phyloP scores from a whole-genome alignment of 2,329 filamentous ascomycete species.

The Exophiala oligosperma region DNA sequence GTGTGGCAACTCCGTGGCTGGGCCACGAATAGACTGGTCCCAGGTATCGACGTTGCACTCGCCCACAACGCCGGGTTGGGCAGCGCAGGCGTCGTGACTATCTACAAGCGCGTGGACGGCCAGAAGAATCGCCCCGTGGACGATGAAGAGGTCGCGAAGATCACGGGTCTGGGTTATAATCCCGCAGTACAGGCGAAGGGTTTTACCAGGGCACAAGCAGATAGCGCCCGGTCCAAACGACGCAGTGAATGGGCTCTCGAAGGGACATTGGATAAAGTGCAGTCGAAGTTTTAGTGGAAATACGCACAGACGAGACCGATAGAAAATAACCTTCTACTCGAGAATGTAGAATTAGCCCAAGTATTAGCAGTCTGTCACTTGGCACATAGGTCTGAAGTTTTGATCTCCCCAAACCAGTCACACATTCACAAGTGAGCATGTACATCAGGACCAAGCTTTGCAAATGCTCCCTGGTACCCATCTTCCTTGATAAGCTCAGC shows the following conservation, averaged over 20 bases:
- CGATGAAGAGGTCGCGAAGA: slow-evolving; percentile 63
- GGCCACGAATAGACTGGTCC: slow-evolving; percentile 82
- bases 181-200: slow-evolving; percentile 87
- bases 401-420: too few relatives aligned
- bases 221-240: slow-evolving; percentile 65
- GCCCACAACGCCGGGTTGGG: slow-evolving; percentile 94
- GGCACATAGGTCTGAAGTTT: too few relatives aligned
- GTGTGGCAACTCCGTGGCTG: slow-evolving; percentile 95
- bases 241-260: slow-evolving; percentile 74
- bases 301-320: not conserved
- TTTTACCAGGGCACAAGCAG: slow-evolving; percentile 75
- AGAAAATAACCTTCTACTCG: not conserved
- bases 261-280: slow-evolving; percentile 71
- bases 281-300: slow-evolving; percentile 59
- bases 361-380: too few relatives aligned
- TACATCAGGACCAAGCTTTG: too few relatives aligned
- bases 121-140: slow-evolving; percentile 61
- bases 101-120: slow-evolving; percentile 84
- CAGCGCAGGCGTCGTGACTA: slow-evolving; percentile 84
- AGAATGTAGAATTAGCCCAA: too few relatives aligned
- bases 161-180: slow-evolving; percentile 79
- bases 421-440: too few relatives aligned
- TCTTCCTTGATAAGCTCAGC: too few relatives aligned
- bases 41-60: slow-evolving; percentile 69
- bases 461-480: too few relatives aligned